phyloP scores from a whole-genome alignment of 495 filamentous ascomycete species.

The Patellaria atrata region DNA sequence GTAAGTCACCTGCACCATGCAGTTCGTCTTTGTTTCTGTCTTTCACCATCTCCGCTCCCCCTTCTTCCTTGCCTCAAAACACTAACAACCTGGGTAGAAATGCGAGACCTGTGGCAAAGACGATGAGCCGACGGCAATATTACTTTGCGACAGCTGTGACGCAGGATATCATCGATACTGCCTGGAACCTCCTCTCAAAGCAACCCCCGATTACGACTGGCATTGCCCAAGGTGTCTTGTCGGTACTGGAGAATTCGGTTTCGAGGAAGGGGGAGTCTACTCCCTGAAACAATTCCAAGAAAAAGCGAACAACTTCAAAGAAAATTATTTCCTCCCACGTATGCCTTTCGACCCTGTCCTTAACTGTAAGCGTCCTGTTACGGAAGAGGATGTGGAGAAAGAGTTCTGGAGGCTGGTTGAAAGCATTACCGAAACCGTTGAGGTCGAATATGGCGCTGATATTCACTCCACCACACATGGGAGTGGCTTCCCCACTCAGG shows the following conservation, averaged over 20 bases:
- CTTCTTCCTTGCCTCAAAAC: background rate
- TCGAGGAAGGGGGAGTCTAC: conserved; percentile 93
- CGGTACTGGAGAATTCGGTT: conserved; percentile 91
- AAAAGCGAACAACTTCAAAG: conserved; percentile 87
- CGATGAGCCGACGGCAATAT: conserved; percentile 55
- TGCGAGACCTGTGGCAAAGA: conserved; percentile 77
- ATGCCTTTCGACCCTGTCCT: conserved; percentile 80
- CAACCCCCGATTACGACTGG: conserved; percentile 78
- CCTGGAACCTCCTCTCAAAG: conserved; percentile 72
- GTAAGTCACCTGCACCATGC: too few species aligned
- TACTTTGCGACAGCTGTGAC: conserved; percentile 90
- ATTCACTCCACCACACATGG: conserved; percentile 98
- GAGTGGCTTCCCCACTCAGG: conserved; percentile 91
- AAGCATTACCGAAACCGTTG: conserved; percentile 83
- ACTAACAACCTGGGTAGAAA: conserved; percentile 34
- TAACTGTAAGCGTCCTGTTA: conserved; percentile 63
- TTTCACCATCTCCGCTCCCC: conserved; percentile 1
- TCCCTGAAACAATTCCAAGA: conserved; percentile 94
- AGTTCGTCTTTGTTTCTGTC: conserved; percentile 1
- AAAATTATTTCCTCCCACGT: conserved; percentile 78
- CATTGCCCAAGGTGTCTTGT: conserved; percentile 93
- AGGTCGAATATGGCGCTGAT: conserved; percentile 96
- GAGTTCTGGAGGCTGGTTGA: conserved; percentile 96
- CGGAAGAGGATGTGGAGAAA: conserved; percentile 89
- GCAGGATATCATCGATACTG: conserved; percentile 77